These are phyloP conservation scores for Chlorociboria aeruginascens DNA, from an alignment of 495 filamentous ascomycete genomes.

Conservation along the genomic window DNA sequence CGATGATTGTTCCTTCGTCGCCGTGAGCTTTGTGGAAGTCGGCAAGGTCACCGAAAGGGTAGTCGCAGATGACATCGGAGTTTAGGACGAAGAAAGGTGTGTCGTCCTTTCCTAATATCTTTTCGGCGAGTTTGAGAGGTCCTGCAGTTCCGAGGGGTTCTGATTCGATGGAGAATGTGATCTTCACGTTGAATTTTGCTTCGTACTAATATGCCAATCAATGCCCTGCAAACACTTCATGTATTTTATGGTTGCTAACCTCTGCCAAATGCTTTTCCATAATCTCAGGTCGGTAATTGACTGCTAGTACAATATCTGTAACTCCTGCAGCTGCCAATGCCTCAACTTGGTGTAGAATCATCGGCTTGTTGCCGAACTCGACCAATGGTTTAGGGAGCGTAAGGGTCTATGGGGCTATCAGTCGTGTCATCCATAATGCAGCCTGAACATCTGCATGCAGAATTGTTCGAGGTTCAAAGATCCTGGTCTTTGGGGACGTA, in stretches of 20 bases:
- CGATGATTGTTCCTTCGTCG: slow-evolving; percentile 94
- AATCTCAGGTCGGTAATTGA: slow-evolving; percentile 97
- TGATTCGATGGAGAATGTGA: slow-evolving; percentile 91
- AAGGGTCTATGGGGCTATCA: slow-evolving; percentile 54
- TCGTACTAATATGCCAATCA: slow-evolving; percentile 47
- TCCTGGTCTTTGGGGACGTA: slow-evolving; percentile 40
- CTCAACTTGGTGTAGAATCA: slow-evolving; percentile 98
- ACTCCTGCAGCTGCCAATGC: slow-evolving; percentile 89
- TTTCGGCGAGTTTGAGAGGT: slow-evolving; percentile 90
- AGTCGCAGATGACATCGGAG: slow-evolving; percentile 97
- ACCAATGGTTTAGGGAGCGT: slow-evolving; percentile 96
- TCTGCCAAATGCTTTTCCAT: slow-evolving; percentile 59
- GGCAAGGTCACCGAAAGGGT: slow-evolving; percentile 82
- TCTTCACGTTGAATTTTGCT: slow-evolving; percentile 78
- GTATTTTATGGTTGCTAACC: slow-evolving; percentile 25
- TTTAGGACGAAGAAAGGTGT: slow-evolving; percentile 98
- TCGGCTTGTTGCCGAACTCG: slow-evolving; percentile 96
- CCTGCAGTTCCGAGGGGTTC: slow-evolving; percentile 95
- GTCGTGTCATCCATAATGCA: slow-evolving; percentile 7
- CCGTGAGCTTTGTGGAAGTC: slow-evolving; percentile 87
- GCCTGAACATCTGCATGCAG: slow-evolving; percentile 4
- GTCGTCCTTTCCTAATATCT: slow-evolving; percentile 86
- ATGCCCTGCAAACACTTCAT: slow-evolving; percentile 9
- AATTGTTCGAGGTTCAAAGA: slow-evolving; percentile 1
- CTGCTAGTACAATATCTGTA: slow-evolving; percentile 93